Evolutionary conservation across 2,329 filamentous ascomycete species (phyloP).

Genomic region (Thelonectria rubi): DNA sequence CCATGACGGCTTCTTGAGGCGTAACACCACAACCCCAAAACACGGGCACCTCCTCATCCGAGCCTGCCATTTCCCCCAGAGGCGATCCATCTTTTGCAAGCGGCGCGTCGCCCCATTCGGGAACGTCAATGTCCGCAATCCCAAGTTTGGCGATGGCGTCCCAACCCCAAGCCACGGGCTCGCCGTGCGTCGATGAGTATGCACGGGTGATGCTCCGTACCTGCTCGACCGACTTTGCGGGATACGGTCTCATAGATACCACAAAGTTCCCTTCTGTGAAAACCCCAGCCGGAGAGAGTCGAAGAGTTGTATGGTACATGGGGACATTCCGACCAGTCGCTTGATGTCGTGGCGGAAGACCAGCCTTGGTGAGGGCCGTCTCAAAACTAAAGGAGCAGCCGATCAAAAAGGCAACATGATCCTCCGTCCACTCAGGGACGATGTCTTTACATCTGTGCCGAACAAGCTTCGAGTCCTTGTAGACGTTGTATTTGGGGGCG

Average conservation of each 20-base stretch:
- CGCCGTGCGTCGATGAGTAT: slow-evolving; percentile 68
- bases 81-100: slow-evolving; percentile 52
- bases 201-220: slow-evolving; percentile 64
- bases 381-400: slow-evolving; percentile 74
- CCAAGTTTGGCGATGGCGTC: slow-evolving; percentile 61
- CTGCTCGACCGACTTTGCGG: slow-evolving; percentile 55
- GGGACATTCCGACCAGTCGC: slow-evolving; percentile 60
- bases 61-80: slow-evolving; percentile 47
- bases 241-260: slow-evolving; percentile 68
- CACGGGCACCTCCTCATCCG: slow-evolving; percentile 56
- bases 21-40: slow-evolving; percentile 75
- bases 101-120: slow-evolving; percentile 66
- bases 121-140: slow-evolving; percentile 60
- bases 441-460: slow-evolving; percentile 55
- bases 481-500: slow-evolving; percentile 66
- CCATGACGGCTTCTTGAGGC: slow-evolving; percentile 70
- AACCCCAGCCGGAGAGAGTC: slow-evolving; percentile 3
- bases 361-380: slow-evolving; percentile 59
- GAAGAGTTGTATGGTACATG: slow-evolving; percentile 67
- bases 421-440: slow-evolving; percentile 60
- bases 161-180: slow-evolving; percentile 73
- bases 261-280: slow-evolving; percentile 8
- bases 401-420: slow-evolving; percentile 70
- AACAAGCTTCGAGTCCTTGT: slow-evolving; percentile 55
- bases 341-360: slow-evolving; percentile 61